These are phyloP conservation scores for Chaetothyriales sp. DNA, from an alignment of 2,329 filamentous ascomycete species.

Conservation along the genomic window DNA sequence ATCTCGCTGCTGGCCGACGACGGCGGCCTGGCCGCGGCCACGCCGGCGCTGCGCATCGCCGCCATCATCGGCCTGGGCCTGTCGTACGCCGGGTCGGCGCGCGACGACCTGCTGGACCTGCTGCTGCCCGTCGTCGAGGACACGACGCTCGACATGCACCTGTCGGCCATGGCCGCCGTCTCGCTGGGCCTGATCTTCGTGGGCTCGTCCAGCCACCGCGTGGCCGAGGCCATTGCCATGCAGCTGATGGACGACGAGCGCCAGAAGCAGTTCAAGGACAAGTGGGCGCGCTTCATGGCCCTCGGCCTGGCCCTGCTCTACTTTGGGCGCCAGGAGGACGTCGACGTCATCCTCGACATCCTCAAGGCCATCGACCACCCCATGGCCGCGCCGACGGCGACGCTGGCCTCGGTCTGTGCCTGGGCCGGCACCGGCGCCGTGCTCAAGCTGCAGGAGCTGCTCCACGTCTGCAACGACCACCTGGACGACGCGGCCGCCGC, in stretches of 20 bases:
- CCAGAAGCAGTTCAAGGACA: constrained; percentile 81
- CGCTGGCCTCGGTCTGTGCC: constrained; percentile 89
- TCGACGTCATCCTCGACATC: constrained; percentile 94
- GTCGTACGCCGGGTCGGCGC: constrained; percentile 87
- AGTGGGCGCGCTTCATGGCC: constrained; percentile 95
- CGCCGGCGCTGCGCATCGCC: constrained; percentile 61
- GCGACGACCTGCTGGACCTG: constrained; percentile 71
- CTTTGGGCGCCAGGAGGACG: constrained; percentile 94
- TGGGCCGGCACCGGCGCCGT: constrained; percentile 97
- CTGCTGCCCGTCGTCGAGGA: constrained; percentile 81
- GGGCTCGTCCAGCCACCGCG: constrained; percentile 78
- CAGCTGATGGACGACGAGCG: constrained; percentile 90
- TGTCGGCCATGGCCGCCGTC: constrained; percentile 89
- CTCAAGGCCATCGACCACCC: constrained; percentile 94
- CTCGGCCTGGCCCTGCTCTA: constrained; percentile 85
- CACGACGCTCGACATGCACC: constrained; percentile 76
- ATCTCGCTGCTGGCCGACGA: constrained; percentile 70
- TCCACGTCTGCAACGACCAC: constrained; percentile 96
- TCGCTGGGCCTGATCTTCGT: constrained; percentile 84
- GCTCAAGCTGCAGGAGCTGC: constrained; percentile 88
- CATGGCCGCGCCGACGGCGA: constrained; percentile 89
- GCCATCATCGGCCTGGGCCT: constrained; percentile 94
- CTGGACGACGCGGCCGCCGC: constrained; percentile 52
- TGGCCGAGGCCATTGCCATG: constrained; percentile 82
- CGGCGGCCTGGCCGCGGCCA: constrained; percentile 67